Conservation (phyloP, 2,329 filamentous ascomycete species). For the Thielaviopsis ethacetica region DNA sequence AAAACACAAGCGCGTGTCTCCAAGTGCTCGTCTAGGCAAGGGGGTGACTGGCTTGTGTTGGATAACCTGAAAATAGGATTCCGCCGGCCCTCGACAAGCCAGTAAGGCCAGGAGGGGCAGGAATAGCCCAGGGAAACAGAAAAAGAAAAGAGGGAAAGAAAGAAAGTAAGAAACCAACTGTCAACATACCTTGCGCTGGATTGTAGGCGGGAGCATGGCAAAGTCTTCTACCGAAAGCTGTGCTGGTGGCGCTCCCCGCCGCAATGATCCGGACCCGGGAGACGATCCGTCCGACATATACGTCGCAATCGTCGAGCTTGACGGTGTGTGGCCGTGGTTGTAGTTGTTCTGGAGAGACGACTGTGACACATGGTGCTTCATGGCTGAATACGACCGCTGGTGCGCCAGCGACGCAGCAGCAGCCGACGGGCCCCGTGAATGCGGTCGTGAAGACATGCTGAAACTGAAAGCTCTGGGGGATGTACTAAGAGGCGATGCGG, state of each 20-base stretch:
- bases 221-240: conserved; percentile 12
- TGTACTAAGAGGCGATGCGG: too few relatives aligned
- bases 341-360: not conserved
- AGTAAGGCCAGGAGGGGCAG: too few relatives aligned
- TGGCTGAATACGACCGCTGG: not conserved
- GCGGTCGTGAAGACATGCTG: not conserved
- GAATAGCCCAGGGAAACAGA: not conserved
- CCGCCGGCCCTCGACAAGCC: too few relatives aligned
- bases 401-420: not conserved
- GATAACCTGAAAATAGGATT: too few relatives aligned
- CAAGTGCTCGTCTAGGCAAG: too few relatives aligned
- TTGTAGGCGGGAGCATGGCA: conserved; percentile 12
- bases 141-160: not conserved
- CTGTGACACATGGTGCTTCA: not conserved
- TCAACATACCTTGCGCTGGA: conserved; percentile 14
- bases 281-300: conserved; percentile 5
- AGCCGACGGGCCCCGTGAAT: not conserved
- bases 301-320: conserved; percentile 5
- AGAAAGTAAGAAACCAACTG: not conserved
- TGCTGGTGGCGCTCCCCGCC: conserved; percentile 1
- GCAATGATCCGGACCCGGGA: not conserved
- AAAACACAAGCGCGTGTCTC: too few relatives aligned
- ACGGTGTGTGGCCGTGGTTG: conserved; percentile 1
- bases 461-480: not conserved
- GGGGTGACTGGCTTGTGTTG: too few relatives aligned